Conservation (phyloP, 2,329 filamentous ascomycete species). For the Colletotrichum siamense region DNA sequence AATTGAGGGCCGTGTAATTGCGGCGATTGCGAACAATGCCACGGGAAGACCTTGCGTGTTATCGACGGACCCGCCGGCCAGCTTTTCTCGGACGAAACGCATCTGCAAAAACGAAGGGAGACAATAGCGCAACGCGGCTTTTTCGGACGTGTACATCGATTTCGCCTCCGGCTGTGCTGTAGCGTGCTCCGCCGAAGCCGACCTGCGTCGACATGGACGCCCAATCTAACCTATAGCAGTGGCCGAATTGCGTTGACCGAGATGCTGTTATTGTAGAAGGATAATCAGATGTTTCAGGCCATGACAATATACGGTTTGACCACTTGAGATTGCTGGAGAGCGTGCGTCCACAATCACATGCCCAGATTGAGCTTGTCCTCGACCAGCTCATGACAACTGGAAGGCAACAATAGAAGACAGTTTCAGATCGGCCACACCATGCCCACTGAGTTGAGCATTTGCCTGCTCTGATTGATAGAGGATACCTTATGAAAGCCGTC, state of each 20-base stretch:
- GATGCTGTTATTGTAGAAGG: background rate
- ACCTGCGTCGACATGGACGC: background rate
- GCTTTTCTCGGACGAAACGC: background rate
- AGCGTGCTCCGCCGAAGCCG: too few species aligned
- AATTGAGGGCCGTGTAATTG: conserved; percentile 16
- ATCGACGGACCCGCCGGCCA: background rate
- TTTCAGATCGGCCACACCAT: too few species aligned
- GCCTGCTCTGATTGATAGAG: too few species aligned
- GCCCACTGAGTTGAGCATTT: too few species aligned
- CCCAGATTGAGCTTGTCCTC: background rate
- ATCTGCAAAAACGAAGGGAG: background rate
- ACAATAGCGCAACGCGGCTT: fast-evolving
- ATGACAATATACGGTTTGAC: background rate
- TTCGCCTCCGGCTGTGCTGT: background rate
- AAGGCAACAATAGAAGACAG: too few species aligned
- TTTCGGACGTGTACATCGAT: background rate
- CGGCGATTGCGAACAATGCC: conserved; percentile 10
- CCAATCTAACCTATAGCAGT: background rate
- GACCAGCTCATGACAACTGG: too few species aligned
- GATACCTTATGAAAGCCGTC: too few species aligned
- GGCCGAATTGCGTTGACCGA: fast-evolving
- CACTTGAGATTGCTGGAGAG: background rate
- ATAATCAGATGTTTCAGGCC: fast-evolving
- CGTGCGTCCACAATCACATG: background rate
- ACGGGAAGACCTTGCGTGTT: background rate